phyloP scores from a whole-genome alignment of 2,329 filamentous ascomycete genomes.

The Cercospora sesami region DNA sequence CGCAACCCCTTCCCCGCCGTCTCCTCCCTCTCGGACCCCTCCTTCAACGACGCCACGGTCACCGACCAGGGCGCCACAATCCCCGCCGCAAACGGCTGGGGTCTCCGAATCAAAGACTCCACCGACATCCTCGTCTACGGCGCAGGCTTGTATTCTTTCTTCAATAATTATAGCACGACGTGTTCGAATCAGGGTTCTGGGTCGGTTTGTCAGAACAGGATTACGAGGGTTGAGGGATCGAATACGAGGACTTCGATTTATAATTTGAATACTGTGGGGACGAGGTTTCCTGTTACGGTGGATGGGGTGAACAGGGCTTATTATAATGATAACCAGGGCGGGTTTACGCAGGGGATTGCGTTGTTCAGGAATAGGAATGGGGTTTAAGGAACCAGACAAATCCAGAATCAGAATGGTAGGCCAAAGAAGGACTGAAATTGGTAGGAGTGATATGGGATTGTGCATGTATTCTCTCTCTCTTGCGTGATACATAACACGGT shows the following conservation, averaged over 20 bases:
- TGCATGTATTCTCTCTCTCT: not conserved
- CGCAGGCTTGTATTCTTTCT: slow-evolving; percentile 68
- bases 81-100: slow-evolving; percentile 60
- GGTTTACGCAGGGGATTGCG: slow-evolving; percentile 47
- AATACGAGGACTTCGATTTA: slow-evolving; percentile 46
- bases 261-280: slow-evolving; percentile 40
- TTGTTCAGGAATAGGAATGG: slow-evolving; percentile 36
- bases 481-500: not conserved
- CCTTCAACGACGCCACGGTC: slow-evolving; percentile 58
- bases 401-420: not conserved
- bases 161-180: slow-evolving; percentile 58
- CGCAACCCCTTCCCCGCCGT: slow-evolving; percentile 65
- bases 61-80: slow-evolving; percentile 34
- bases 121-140: slow-evolving; percentile 61
- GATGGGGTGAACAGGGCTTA: slow-evolving; percentile 47
- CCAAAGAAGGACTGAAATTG: not conserved
- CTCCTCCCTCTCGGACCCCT: slow-evolving; percentile 62
- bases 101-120: slow-evolving; percentile 60
- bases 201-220: slow-evolving; percentile 51
- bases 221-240: slow-evolving; percentile 49
- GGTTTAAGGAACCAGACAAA: not conserved
- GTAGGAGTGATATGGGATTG: not conserved
- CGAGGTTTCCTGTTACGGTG: slow-evolving; percentile 48
- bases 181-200: slow-evolving; percentile 45
- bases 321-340: slow-evolving; percentile 51